Base-by-base conservation (phyloP, 1,139 yeast genomes). In the Geotrichum phurueaensis region DNA sequence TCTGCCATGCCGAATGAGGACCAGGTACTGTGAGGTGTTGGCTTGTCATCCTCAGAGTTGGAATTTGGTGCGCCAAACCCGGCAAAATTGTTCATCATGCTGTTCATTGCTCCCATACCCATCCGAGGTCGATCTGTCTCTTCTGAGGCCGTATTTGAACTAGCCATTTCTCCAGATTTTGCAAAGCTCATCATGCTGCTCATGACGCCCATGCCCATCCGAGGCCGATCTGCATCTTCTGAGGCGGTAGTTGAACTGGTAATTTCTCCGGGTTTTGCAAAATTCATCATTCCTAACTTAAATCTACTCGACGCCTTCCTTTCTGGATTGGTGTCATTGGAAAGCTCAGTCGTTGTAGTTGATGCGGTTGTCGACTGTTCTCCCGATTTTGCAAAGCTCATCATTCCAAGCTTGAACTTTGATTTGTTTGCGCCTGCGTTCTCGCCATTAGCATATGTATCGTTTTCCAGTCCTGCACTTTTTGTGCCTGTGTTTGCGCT, bases 1-100 rank as follows among this genome's bases (percentile, higher is more conserved):
- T 47, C 45, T 3, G 45, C 25, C 6, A n/a, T 25, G 13, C 33
- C 25, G 49, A 53, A 48, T 6, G 47, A 23, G 3, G 53, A 47
- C 60, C 60, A 57, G 10, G 60, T 43, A 39, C 36, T 57, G 27
- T 51, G 22, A 23, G 56, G 51, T 15, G 39, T 12, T 12, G 56
- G 36, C 15, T 29, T 15, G 49, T 18, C 23, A 18, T 36, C 31
- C 20, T 56, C 56, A 12, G 23, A n/a, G 13, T 45, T 47, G 18
- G 52, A 43, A n/a, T 47, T 25, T 10, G 36, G 53, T 15, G 27
- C 22, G 20, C 52, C 57, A 9, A 54, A 27, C 13, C 31, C 31
- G 29, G 25, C 31, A 18, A 47, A 49, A 2, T 27, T 22, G 47
- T 33, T 48, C 50, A 36, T 52, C 9, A 18, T n/a, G 31, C 31